These are phyloP conservation scores for Camptophora hylomeconis DNA, from an alignment of 2,329 filamentous ascomycete genomes.

Conservation along the genomic window DNA sequence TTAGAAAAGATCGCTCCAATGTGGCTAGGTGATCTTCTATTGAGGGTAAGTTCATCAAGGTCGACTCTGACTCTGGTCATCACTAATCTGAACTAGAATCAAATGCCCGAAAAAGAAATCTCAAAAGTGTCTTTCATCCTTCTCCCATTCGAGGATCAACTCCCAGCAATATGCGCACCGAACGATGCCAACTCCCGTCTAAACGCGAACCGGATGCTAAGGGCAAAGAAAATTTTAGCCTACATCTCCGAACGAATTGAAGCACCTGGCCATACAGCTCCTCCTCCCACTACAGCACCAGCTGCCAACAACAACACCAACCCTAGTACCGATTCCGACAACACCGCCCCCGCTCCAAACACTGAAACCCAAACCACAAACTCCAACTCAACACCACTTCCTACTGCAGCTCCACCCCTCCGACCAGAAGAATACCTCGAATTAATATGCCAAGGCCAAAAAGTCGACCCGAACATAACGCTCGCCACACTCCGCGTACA, in stretches of 20 bases:
- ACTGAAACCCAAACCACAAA: neutral
- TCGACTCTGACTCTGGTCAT: no score
- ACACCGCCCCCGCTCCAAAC: slow-evolving; percentile 1
- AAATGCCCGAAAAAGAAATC: slow-evolving; percentile 74
- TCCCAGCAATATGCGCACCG: slow-evolving; percentile 63
- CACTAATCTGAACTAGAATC: slow-evolving; percentile 43
- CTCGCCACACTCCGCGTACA: slow-evolving; percentile 86
- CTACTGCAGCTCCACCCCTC: neutral
- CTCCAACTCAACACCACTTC: neutral
- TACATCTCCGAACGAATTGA: slow-evolving; percentile 93
- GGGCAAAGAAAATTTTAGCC: slow-evolving; percentile 83
- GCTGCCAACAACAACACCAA: neutral
- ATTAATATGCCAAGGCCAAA: slow-evolving; percentile 70
- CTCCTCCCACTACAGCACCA: slow-evolving; percentile 5
- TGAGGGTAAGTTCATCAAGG: slow-evolving; percentile 53
- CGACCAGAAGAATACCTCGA: slow-evolving; percentile 83
- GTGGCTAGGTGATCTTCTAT: slow-evolving; percentile 81
- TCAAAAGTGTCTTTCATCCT: slow-evolving; percentile 93
- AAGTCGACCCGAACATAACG: slow-evolving; percentile 68
- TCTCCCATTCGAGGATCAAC: slow-evolving; percentile 48
- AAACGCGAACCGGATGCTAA: slow-evolving; percentile 92
- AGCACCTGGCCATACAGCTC: slow-evolving; percentile 28
- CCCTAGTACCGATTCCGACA: neutral
- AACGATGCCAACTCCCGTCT: slow-evolving; percentile 73
- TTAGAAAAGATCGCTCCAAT: slow-evolving; percentile 78